A percentile compares a stretch with the other conserved stretches of the same genome.
Conservation (phyloP, 805 yeast species). For the Zygosaccharomyces gambellarensis region DNA sequence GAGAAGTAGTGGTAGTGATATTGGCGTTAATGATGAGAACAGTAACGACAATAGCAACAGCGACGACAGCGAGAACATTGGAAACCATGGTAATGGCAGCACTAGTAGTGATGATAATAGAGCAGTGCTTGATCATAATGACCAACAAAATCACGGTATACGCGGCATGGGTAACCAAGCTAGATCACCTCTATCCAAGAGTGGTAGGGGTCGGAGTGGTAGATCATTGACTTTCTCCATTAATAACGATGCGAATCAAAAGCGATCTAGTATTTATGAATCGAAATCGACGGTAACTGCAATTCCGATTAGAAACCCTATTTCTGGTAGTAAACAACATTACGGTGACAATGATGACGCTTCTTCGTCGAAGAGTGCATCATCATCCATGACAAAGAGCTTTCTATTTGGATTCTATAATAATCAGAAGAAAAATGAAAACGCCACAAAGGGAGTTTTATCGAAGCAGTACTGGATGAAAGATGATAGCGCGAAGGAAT, state of each 20-base stretch:
- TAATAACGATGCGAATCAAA: slow-evolving; percentile 24
- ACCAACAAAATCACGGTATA: neutral
- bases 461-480: slow-evolving; percentile 90
- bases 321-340: slow-evolving; percentile 12
- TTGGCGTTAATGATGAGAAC: neutral
- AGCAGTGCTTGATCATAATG: neutral
- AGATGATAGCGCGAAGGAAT: slow-evolving; percentile 85
- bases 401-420: slow-evolving; percentile 40
- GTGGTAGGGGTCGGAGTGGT: slow-evolving; percentile 2
- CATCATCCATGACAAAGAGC: slow-evolving; percentile 40
- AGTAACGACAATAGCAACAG: neutral
- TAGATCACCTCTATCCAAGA: neutral
- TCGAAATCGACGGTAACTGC: slow-evolving; percentile 34
- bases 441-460: slow-evolving; percentile 25
- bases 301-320: slow-evolving; percentile 29
- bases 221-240: slow-evolving; percentile 23
- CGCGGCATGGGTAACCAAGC: neutral
- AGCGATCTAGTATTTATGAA: slow-evolving; percentile 34
- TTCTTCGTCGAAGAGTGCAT: slow-evolving; percentile 34
- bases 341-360: slow-evolving; percentile 36
- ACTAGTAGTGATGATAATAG: neutral
- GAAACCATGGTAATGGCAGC: neutral
- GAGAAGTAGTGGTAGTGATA: neutral
- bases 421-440: slow-evolving; percentile 24
- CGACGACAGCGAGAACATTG: neutral